These are phyloP conservation scores for Viridothelium virens DNA, from an alignment of 495 filamentous ascomycete species.

Conservation along the genomic window DNA sequence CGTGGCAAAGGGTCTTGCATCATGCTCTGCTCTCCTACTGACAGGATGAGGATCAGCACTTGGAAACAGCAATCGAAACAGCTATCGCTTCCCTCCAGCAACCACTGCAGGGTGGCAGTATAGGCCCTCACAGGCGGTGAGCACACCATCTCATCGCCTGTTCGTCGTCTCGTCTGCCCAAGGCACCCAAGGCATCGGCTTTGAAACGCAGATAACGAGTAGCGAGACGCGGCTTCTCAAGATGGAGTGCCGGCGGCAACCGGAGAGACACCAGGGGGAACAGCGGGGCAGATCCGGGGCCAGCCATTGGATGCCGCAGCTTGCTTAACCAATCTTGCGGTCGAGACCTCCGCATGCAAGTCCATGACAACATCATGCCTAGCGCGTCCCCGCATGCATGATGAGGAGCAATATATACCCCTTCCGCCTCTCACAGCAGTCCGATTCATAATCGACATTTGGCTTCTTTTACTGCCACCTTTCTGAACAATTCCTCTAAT, in stretches of 20 bases:
- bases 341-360: neutral
- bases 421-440: neutral
- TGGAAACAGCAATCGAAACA: no score
- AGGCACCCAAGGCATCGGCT: neutral
- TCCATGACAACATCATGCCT: conserved; percentile 1
- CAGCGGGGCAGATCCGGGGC: no score
- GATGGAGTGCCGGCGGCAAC: neutral
- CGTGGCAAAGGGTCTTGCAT: no score
- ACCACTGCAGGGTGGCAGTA: no score
- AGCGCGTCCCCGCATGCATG: neutral
- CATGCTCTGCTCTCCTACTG: no score
- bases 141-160: neutral
- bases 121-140: neutral
- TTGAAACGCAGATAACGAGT: neutral
- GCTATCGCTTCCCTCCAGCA: no score
- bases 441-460: neutral
- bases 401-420: neutral
- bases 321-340: conserved; percentile 6
- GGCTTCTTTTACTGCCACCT: neutral
- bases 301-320: neutral
- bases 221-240: neutral
- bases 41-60: no score
- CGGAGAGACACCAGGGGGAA: no score
- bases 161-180: neutral
- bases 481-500: neutral